Evolutionary conservation across 2,329 filamentous ascomycete species (phyloP).

Genomic region (Aspergillus sp.): DNA sequence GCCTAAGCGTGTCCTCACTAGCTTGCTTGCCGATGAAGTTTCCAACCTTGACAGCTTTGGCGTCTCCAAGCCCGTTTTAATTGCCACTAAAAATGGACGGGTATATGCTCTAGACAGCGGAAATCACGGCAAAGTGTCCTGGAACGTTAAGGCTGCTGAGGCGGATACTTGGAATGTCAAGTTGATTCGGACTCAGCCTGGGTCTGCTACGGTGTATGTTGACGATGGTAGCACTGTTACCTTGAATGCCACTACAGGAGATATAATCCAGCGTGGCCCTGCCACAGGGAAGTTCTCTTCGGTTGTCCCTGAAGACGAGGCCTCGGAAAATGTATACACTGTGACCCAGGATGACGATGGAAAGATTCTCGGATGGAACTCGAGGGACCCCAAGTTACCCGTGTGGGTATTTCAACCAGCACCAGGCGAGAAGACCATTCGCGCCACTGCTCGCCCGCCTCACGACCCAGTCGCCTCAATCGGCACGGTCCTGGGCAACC

Average conservation of each 20-base stretch:
- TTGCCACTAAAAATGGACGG: slow-evolving; percentile 76
- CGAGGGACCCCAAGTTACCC: slow-evolving; percentile 40
- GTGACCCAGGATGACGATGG: slow-evolving; percentile 44
- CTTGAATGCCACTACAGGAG: slow-evolving; percentile 47
- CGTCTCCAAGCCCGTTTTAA: slow-evolving; percentile 79
- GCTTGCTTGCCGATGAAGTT: slow-evolving; percentile 57
- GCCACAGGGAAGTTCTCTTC: slow-evolving; percentile 30
- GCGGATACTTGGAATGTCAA: slow-evolving; percentile 66
- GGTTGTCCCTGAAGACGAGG: slow-evolving; percentile 32
- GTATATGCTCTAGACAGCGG: slow-evolving; percentile 78
- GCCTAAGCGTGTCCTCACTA: slow-evolving; percentile 66
- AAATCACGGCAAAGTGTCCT: slow-evolving; percentile 70
- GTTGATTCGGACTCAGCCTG: slow-evolving; percentile 64
- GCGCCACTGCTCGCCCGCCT: slow-evolving; percentile 65
- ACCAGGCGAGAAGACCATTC: slow-evolving; percentile 65
- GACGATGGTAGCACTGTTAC: slow-evolving; percentile 62
- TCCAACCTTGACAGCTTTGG: slow-evolving; percentile 66
- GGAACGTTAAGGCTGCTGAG: slow-evolving; percentile 67
- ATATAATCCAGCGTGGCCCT: slow-evolving; percentile 34
- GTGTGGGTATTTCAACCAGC: slow-evolving; percentile 74
- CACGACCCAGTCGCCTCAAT: slow-evolving; percentile 93
- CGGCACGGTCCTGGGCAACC: slow-evolving; percentile 86
- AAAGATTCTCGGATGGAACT: slow-evolving; percentile 45
- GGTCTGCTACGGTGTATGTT: slow-evolving; percentile 59
- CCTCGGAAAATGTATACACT: slow-evolving; percentile 37